A percentile compares a stretch with the other conserved stretches of the same genome.
Conservation (phyloP, 1,139 yeast species). For the Pneumocystis carinii region DNA sequence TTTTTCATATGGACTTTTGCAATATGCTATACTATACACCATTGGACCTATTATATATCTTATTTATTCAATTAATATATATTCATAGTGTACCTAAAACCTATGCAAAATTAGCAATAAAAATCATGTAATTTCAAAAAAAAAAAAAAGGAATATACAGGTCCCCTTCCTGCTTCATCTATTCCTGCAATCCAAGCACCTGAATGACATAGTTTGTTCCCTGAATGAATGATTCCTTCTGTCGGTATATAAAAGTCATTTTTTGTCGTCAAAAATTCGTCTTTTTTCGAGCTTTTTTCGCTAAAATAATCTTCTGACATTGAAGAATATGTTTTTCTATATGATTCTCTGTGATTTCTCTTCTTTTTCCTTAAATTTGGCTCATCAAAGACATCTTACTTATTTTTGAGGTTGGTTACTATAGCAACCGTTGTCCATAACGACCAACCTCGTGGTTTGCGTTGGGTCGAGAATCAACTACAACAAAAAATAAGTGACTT, state of each 20-base stretch:
- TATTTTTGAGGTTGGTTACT: not conserved
- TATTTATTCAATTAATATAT: not conserved
- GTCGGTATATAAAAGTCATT: not conserved
- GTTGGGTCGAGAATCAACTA: not conserved
- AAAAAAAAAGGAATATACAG: conserved; percentile 32
- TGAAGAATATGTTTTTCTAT: not conserved
- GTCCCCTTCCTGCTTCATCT: conserved; percentile 98
- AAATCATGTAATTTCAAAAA: conserved; percentile 22
- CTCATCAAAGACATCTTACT: not conserved
- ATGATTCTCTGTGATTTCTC: not conserved
- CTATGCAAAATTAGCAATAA: not conserved
- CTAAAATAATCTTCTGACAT: not conserved
- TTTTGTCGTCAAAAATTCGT: not conserved
- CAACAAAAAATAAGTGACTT: not conserved
- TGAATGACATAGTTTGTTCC: not conserved
- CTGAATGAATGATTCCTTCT: not conserved
- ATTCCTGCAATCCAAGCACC: conserved; percentile 53
- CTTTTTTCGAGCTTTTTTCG: not conserved
- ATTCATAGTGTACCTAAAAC: not conserved
- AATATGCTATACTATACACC: conserved; percentile 86
- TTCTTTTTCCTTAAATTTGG: not conserved
- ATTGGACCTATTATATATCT: conserved; percentile 47
- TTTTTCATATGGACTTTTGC: conserved; percentile 41
- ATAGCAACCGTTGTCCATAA: not conserved
- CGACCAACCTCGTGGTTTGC: not conserved